These are phyloP conservation scores for Glycine latifolia DNA, from an alignment of 306 rosid genomes.

Conservation along the genomic window DNA sequence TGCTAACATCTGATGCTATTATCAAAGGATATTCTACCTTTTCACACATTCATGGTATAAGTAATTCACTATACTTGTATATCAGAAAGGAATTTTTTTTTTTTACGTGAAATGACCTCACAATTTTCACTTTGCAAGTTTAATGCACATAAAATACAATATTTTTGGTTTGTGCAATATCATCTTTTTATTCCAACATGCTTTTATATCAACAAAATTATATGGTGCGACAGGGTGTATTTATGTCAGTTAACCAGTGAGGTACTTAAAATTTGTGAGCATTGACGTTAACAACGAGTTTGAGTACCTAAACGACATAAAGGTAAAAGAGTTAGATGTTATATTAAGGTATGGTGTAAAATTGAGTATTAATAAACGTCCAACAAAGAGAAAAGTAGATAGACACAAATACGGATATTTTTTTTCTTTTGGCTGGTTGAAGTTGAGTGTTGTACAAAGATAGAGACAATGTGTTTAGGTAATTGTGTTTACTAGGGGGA, in stretches of 20 bases:
- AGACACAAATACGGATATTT: background rate
- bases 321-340: background rate
- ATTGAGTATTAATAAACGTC: background rate
- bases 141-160: background rate
- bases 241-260: background rate
- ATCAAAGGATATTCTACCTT: constrained; percentile 14
- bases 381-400: background rate
- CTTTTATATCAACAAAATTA: background rate
- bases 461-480: background rate
- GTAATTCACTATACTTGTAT: background rate
- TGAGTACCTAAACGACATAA: background rate
- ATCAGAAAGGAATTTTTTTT: background rate
- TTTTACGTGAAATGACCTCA: background rate
- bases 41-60: background rate
- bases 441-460: constrained; percentile 8
- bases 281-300: background rate
- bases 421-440: constrained; percentile 22
- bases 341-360: background rate
- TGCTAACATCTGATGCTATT: background rate
- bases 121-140: background rate
- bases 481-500: constrained; percentile 7
- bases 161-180: background rate
- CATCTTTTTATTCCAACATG: background rate
- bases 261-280: background rate
- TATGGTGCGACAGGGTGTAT: background rate